These are phyloP conservation scores for Setaria viridis DNA, from an alignment of 202 grass and related monocot species.

Conservation along the genomic window DNA sequence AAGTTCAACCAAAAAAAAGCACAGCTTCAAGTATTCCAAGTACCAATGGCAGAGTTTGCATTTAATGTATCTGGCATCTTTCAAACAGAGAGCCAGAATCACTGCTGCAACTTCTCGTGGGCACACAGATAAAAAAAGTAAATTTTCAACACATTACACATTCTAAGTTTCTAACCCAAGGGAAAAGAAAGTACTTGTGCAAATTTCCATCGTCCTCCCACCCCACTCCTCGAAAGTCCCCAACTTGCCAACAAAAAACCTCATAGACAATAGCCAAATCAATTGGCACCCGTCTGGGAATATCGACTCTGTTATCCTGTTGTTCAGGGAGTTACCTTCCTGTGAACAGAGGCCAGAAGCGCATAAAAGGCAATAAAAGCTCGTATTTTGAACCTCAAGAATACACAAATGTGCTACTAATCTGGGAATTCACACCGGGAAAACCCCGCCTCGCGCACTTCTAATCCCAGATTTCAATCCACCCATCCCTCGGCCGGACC, in stretches of 20 bases:
- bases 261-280: not conserved
- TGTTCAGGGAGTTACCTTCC: not conserved
- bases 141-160: not conserved
- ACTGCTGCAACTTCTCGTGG: not conserved
- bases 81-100: not conserved
- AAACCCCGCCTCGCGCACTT: not conserved
- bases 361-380: not conserved
- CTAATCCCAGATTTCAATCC: constrained; percentile 3
- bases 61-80: not conserved
- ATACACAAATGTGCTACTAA: not conserved
- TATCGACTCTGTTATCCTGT: not conserved
- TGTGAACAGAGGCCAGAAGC: not conserved
- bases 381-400: not conserved
- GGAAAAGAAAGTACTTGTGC: not conserved
- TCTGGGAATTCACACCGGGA: not conserved
- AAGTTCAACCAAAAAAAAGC: not conserved
- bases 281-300: not conserved
- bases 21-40: not conserved
- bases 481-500: not conserved
- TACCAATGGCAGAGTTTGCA: not conserved
- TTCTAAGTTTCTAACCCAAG: not conserved
- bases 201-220: not conserved
- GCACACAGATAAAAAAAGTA: not conserved
- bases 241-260: not conserved
- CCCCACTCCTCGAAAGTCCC: not conserved